A percentile compares a stretch with the other conserved stretches of the same genome.
Evolutionary conservation across 73 alveolate genomes (phyloP).

Genomic region (Halteria grandinella): DNA sequence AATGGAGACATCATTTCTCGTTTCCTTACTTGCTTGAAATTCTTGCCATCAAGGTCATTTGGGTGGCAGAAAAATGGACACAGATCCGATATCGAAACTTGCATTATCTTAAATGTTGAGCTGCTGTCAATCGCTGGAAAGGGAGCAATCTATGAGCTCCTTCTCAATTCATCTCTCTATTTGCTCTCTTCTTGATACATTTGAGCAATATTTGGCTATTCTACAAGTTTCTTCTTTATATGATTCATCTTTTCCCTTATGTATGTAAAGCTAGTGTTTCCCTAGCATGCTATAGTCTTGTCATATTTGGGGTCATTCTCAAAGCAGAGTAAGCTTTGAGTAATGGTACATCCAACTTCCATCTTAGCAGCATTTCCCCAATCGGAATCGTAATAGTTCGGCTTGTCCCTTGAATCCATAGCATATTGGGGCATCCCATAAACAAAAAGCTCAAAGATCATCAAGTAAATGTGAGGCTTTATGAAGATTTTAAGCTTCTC

Average conservation of each 20-base stretch:
- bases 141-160: not conserved
- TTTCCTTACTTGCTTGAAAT: slow-evolving; percentile 31
- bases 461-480: slow-evolving; percentile 49
- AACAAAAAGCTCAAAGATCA: slow-evolving; percentile 53
- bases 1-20: slow-evolving; percentile 67
- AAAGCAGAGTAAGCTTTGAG: slow-evolving; percentile 26
- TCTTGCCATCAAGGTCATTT: slow-evolving; percentile 60
- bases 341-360: slow-evolving; percentile 31
- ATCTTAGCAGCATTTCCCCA: slow-evolving; percentile 38
- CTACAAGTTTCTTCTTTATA: slow-evolving; percentile 25
- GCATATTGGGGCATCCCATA: slow-evolving; percentile 60
- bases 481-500: slow-evolving; percentile 59
- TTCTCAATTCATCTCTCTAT: not conserved
- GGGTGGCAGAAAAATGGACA: slow-evolving; percentile 62
- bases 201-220: not conserved
- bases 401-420: slow-evolving; percentile 37
- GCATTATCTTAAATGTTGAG: slow-evolving; percentile 28
- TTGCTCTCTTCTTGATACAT: not conserved
- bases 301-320: slow-evolving; percentile 30
- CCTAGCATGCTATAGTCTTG: slow-evolving; percentile 53
- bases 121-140: slow-evolving; percentile 11
- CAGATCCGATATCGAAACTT: slow-evolving; percentile 44
- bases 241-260: slow-evolving; percentile 28
- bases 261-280: slow-evolving; percentile 44
- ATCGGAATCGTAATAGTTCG: slow-evolving; percentile 44